Conservation (phyloP, 495 filamentous ascomycete genomes). For the Diplogelasinospora grovesii region DNA sequence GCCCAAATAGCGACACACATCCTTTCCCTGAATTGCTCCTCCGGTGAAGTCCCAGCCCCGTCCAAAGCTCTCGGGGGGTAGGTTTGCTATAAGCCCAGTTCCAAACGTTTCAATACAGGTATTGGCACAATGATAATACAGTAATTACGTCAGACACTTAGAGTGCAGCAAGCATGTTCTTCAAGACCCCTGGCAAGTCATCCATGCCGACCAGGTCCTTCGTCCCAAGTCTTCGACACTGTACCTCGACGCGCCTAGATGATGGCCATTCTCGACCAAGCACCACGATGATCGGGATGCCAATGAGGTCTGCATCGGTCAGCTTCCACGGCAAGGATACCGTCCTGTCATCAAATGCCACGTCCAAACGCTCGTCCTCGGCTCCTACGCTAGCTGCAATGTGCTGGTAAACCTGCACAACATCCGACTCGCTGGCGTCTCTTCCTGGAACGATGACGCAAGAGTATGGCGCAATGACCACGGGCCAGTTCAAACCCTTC, state of each 20-base stretch:
- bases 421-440: conserved; percentile 43
- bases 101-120: too few relatives aligned
- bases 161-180: not conserved
- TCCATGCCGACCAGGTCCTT: conserved; percentile 20
- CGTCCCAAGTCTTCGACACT: conserved; percentile 55
- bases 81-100: too few relatives aligned
- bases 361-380: conserved; percentile 32
- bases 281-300: conserved; percentile 76
- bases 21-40: too few relatives aligned
- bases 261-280: conserved; percentile 69
- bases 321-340: conserved; percentile 74
- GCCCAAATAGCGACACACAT: too few relatives aligned
- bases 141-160: too few relatives aligned
- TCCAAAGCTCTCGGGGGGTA: too few relatives aligned
- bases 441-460: conserved; percentile 59
- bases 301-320: conserved; percentile 79
- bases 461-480: conserved; percentile 79
- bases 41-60: too few relatives aligned
- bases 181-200: conserved; percentile 16
- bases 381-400: conserved; percentile 2
- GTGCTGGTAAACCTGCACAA: conserved; percentile 50
- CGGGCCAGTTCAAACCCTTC: conserved; percentile 83
- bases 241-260: conserved; percentile 61
- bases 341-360: conserved; percentile 69
- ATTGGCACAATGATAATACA: too few relatives aligned